Percentiles rank a stretch among this genome's conserved stretches.
These are phyloP conservation scores for Fusarium staphyleae DNA, from an alignment of 2,329 filamentous ascomycete genomes.

Conservation along the genomic window DNA sequence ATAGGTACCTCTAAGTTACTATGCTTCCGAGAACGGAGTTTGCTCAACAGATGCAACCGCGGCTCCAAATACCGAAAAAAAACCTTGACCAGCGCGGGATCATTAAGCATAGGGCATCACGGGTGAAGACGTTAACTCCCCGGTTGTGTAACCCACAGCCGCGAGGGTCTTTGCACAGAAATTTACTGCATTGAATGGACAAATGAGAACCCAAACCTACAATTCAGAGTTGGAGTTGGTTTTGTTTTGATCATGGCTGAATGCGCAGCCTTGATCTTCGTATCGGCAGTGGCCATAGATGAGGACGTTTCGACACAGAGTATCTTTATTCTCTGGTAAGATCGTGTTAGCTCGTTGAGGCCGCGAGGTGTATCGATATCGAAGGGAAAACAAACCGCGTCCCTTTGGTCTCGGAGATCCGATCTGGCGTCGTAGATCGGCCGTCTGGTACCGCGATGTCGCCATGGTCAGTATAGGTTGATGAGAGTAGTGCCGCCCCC, in stretches of 20 bases:
- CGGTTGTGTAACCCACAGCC: conserved; percentile 19
- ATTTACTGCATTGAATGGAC: conserved; percentile 1
- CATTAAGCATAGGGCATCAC: background rate
- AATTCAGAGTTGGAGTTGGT: conserved; percentile 55
- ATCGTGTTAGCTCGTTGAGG: conserved; percentile 21
- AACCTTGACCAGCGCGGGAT: conserved; percentile 1
- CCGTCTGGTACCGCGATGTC: conserved; percentile 54
- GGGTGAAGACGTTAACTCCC: conserved; percentile 7
- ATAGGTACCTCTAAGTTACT: conserved; percentile 13
- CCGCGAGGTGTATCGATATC: conserved; percentile 7
- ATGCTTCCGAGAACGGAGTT: conserved; percentile 7
- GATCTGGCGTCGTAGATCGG: conserved; percentile 60
- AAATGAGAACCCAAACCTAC: conserved; percentile 48
- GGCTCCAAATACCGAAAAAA: background rate
- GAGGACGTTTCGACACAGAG: conserved; percentile 87
- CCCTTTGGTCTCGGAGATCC: conserved; percentile 65
- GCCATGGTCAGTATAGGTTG: conserved; percentile 51
- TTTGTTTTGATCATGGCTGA: conserved; percentile 83
- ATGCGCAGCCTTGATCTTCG: conserved; percentile 89
- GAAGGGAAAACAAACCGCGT: conserved; percentile 54
- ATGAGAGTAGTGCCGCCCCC: conserved; percentile 43
- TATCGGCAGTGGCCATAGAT: conserved; percentile 95
- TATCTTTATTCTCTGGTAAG: conserved; percentile 79
- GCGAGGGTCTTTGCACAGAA: conserved; percentile 15
- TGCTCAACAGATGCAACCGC: background rate